phyloP scores from a whole-genome alignment of 73 alveolate species.

The Tetrahymena borealis region DNA sequence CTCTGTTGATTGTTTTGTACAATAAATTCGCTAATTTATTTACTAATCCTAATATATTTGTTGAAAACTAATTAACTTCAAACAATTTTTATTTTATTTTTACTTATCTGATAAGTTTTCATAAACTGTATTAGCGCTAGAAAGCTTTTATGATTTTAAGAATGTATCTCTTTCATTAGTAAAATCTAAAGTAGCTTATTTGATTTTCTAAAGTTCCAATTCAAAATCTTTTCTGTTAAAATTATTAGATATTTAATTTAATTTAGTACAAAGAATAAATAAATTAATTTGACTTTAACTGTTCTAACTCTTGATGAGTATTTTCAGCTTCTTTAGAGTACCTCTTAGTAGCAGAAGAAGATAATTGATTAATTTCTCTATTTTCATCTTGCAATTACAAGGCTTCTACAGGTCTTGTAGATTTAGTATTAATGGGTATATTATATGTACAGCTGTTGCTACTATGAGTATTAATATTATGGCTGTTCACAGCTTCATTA shows the following conservation, averaged over 20 bases:
- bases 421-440: not conserved
- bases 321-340: not conserved
- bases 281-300: not conserved
- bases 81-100: not conserved
- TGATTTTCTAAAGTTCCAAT: not conserved
- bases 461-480: not conserved
- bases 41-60: not conserved
- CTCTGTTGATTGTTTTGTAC: not conserved
- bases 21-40: not conserved
- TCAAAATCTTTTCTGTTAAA: not conserved
- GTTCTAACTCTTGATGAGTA: not conserved
- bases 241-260: not conserved
- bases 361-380: not conserved
- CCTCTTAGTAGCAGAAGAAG: not conserved
- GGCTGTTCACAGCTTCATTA: not conserved
- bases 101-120: not conserved
- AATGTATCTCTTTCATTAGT: not conserved
- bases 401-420: not conserved
- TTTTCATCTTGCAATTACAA: not conserved
- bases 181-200: not conserved
- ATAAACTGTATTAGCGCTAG: not conserved
- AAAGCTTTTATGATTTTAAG: not conserved
- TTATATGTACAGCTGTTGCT: not conserved
- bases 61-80: not conserved
- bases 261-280: not conserved